Evolutionary conservation across 2,329 filamentous ascomycete genomes (phyloP).

Genomic region (Sarocladiaceae sp.): DNA sequence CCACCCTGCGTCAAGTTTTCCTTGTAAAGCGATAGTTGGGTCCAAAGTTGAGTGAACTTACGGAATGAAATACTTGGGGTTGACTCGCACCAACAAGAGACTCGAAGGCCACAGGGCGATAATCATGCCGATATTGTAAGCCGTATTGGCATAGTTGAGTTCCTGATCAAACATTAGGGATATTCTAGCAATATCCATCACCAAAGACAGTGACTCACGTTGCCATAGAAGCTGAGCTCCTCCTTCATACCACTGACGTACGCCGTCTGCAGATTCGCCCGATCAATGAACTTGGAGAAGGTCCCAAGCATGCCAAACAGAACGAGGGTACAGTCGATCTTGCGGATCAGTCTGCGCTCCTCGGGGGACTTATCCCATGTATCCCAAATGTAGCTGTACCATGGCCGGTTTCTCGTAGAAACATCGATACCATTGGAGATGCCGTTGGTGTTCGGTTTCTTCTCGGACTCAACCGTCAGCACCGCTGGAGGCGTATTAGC

Average conservation of each 20-base stretch:
- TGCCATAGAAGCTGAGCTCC: not conserved
- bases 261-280: not conserved
- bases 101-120: constrained; percentile 7
- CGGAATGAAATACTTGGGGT: constrained; percentile 15
- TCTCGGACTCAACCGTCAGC: no score
- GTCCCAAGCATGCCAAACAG: constrained; percentile 3
- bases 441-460: not conserved
- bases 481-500: no score
- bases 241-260: constrained; percentile 5
- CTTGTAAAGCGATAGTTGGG: no score
- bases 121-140: constrained; percentile 6
- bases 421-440: not conserved
- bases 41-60: no score
- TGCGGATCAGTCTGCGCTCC: constrained; percentile 4
- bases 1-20: not conserved
- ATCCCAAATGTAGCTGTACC: constrained; percentile 7
- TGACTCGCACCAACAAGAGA: constrained; percentile 5
- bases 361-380: constrained; percentile 7
- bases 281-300: constrained; percentile 7
- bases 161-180: not conserved
- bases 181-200: not conserved
- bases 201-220: not conserved
- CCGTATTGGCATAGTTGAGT: constrained; percentile 8
- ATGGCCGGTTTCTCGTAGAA: not conserved
- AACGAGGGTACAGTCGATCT: constrained; percentile 8